Evolutionary conservation across 768 basidiomycete species (phyloP), one percentile per base, ranked within the genome.

Genomic region (Suillus clintonianus): DNA sequence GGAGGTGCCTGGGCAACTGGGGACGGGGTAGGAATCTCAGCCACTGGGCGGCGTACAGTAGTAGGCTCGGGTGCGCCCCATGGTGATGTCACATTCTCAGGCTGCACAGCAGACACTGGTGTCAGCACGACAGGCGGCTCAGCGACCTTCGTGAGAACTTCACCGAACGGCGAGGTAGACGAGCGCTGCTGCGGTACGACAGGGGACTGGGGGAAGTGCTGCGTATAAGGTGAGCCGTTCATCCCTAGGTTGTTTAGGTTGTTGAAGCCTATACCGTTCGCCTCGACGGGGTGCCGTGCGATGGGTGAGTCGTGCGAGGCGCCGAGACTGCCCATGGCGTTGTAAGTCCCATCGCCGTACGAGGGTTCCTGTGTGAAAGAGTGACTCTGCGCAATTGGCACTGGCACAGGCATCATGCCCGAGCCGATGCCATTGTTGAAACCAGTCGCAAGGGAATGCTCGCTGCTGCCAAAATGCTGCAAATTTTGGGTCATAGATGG

Each of bases 1-100:
- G 77, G 77, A 9, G 72, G 69, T 19, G 69, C 55, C 54, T 62
- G 68, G 60, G 72, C 62, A 22, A 74, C 68, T 39, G 68, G 67
- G 14, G 56, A 17, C 3, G 39, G 15, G 11, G 24, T 41, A 11
- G 56, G 39, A 17, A 56, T 56, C 9, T 57, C 39, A 61, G 62
- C 60, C 14, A 67, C 59, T 2, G 76, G 75, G 54, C 60, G 64
- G 30, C 60, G 64, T 24, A 58, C 48, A 47, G 59, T 22, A 53
- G 60, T 27, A 34, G 63, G 43, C 43, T 61, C 70, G 10, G 69
- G 48, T 22, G 63, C 61, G 34, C 32, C 32, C 75, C 75, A 76
- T 13, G 73, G 73, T 13, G 66, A 69, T 24, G 65, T 39, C 11
- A 61, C 39, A 32, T 48, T 68, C 39, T 66, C 66, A 30, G 68